These are phyloP conservation scores for Syzygium aqueum DNA, from an alignment of 345 rosid genomes.

Conservation along the genomic window DNA sequence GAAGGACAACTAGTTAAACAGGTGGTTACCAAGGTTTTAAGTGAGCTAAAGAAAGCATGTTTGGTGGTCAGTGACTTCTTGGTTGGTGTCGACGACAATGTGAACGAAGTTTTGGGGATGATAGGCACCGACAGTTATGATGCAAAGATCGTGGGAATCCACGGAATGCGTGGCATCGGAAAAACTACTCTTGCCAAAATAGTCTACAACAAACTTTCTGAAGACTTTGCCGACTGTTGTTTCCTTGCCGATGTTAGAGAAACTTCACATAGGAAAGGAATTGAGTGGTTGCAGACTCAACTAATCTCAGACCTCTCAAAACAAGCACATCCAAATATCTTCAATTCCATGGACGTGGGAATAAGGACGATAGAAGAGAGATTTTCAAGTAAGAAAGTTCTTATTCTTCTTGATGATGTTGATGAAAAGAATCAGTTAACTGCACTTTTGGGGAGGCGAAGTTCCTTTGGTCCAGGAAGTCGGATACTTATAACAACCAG, in stretches of 20 bases:
- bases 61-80: background rate
- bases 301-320: background rate
- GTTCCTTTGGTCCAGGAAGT: background rate
- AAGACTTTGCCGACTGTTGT: background rate
- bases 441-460: background rate
- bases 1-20: background rate
- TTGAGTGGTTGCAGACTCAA: background rate
- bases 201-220: background rate
- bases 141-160: background rate
- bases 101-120: background rate
- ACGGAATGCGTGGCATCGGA: background rate
- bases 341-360: background rate
- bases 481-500: background rate
- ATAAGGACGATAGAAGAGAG: background rate
- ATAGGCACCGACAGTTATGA: background rate
- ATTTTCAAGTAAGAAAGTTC: background rate
- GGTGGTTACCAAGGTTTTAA: background rate
- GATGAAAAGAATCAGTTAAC: background rate
- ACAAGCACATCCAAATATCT: background rate
- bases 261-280: background rate
- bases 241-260: background rate
- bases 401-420: conserved; percentile 3
- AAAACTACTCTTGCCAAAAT: conserved; percentile 3
- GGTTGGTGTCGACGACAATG: background rate
- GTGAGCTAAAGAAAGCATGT: background rate